Percentiles rank a stretch among this genome's conserved stretches.
Evolutionary conservation across 2,329 filamentous ascomycete species (phyloP).

Genomic region (Xylaria arbuscula): DNA sequence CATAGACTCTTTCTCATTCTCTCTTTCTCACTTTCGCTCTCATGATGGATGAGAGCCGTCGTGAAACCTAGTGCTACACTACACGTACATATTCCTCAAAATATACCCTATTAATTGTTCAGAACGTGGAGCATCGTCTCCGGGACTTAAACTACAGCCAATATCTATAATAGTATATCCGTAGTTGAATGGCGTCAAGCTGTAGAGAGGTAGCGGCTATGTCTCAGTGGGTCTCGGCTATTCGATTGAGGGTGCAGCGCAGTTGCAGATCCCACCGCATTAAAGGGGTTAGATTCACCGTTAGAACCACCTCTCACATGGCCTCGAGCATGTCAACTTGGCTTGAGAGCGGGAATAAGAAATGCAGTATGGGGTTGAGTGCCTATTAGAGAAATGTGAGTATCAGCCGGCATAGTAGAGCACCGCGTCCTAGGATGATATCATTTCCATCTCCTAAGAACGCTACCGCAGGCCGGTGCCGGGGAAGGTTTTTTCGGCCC

Average conservation of each 20-base stretch:
- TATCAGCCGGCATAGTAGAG: background rate
- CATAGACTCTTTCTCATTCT: background rate
- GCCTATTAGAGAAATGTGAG: background rate
- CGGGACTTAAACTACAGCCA: too few relatives aligned
- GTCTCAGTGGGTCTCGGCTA: background rate
- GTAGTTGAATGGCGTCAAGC: background rate
- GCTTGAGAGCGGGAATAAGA: background rate
- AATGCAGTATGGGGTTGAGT: background rate
- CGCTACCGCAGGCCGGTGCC: background rate
- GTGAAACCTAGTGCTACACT: slow-evolving; percentile 23
- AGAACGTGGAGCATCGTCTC: background rate
- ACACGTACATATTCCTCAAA: slow-evolving; percentile 36
- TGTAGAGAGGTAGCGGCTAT: background rate
- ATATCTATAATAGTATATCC: too few relatives aligned
- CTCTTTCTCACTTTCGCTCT: background rate
- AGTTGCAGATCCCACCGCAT: background rate
- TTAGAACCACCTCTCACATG: too few relatives aligned
- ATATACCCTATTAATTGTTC: slow-evolving; percentile 33
- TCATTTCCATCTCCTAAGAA: too few relatives aligned
- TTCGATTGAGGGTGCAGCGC: background rate
- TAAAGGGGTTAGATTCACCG: too few relatives aligned
- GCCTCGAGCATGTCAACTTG: too few relatives aligned
- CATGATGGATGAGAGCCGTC: background rate
- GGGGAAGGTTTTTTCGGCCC: background rate
- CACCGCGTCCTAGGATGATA: too few relatives aligned